Evolutionary conservation across 805 yeast genomes (phyloP), one percentile per base, ranked within the genome.

Genomic region (Yarrowia divulgata): DNA sequence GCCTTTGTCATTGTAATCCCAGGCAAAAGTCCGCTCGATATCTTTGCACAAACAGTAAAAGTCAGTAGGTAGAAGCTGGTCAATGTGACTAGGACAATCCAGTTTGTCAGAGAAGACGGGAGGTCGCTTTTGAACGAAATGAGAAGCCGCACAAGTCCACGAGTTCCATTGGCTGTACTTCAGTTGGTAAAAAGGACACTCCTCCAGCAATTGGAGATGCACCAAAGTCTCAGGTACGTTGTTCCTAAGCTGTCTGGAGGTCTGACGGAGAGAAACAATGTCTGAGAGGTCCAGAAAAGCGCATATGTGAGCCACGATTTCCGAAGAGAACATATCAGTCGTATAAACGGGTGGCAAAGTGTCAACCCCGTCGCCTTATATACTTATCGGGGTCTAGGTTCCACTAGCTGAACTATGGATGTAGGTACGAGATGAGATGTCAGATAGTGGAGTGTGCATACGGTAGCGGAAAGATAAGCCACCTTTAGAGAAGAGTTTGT

Each of bases 11-110:
- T 19, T 4, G 16, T 46, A 46, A 19, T 23, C 32, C 50, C 50
- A 46, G n/a, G 50, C 50, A 46, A 46, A 46, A 23, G 34, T 46
- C 6, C n/a, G 6, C n/a, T 46, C 50, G 4, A 23, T 16, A 13
- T 46, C 50, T 46, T 46, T 46, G 8, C 50, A 46, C n/a, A 46
- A n/a, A 23, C 50, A 46, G 50, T 46, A 12, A 13, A 46, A 46
- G 8, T 46, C 50, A 0, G 8, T 2, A 2, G 50, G 50, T n/a
- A 46, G 13, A 14, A 32, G 34, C 16, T 46, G 34, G 16, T 46
- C 50, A 12, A 46, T 46, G 16, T 19, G 6, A 7, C 14, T 14
- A 12, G 50, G 50, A 46, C 50, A 46, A 32, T 46, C 50, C 16
- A 46, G 34, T 46, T 19, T 46, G 16, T 23, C 32, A 3, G 50